Conservation (phyloP, 2,329 filamentous ascomycete genomes). For the Colletotrichum spaethianum region DNA sequence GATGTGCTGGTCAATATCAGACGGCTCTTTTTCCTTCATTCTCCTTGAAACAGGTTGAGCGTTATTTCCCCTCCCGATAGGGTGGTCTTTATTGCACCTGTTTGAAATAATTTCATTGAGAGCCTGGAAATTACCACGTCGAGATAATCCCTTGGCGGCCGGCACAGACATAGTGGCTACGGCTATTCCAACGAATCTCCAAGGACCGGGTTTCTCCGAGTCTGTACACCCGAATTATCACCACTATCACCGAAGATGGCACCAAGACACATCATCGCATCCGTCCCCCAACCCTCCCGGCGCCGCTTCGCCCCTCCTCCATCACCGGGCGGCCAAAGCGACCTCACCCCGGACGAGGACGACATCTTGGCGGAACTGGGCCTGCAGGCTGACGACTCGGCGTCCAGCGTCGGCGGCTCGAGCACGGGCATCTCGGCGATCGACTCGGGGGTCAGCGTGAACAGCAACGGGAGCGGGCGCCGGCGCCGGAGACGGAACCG, state of each 20-base stretch:
- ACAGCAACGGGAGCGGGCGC: conserved; percentile 1
- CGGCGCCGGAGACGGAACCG: conserved; percentile 17
- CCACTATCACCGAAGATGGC: conserved; percentile 16
- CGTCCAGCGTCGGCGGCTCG: conserved; percentile 36
- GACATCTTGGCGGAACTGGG: conserved; percentile 43
- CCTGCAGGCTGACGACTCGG: conserved; percentile 41
- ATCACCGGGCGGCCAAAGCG: background rate
- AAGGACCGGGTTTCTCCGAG: background rate
- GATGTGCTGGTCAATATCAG: background rate
- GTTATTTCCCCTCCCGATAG: background rate
- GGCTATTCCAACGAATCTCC: background rate
- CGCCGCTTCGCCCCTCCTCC: background rate
- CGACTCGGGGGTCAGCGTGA: conserved; percentile 13
- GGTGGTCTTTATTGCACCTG: background rate
- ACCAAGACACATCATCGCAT: conserved; percentile 15
- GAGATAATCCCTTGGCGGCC: background rate
- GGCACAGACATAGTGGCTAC: too few species aligned
- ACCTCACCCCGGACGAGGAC: conserved; percentile 16
- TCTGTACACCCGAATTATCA: background rate
- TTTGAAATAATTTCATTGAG: background rate
- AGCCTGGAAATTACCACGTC: too few species aligned
- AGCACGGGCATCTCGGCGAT: conserved; percentile 10
- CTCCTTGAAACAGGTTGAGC: background rate
- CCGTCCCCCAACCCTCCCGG: conserved; percentile 1
- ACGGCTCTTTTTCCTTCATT: background rate